Evolutionary conservation across 495 filamentous ascomycete genomes (phyloP).

Genomic region (Neohortaea acidophila): DNA sequence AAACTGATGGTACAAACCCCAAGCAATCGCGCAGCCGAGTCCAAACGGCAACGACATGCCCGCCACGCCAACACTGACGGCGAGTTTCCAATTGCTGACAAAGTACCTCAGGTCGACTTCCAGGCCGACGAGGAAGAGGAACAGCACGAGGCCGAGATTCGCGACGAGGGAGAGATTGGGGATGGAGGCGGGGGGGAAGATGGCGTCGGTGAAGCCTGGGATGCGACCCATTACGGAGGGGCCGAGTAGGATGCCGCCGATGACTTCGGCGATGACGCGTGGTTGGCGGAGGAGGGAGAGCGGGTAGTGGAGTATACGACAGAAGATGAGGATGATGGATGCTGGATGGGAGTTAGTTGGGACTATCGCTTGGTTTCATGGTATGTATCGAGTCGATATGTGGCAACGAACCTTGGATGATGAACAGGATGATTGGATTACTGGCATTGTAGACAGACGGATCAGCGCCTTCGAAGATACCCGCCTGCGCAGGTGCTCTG

Average conservation of each 20-base stretch:
- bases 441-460: constrained; percentile 54
- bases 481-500: constrained; percentile 41
- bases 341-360: constrained; percentile 33
- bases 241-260: constrained; percentile 81
- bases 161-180: constrained; percentile 66
- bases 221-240: constrained; percentile 76
- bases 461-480: constrained; percentile 60
- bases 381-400: too few species aligned
- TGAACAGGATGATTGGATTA: constrained; percentile 86
- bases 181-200: constrained; percentile 63
- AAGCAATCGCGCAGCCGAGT: constrained; percentile 61
- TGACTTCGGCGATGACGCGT: constrained; percentile 88
- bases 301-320: constrained; percentile 67
- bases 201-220: constrained; percentile 59
- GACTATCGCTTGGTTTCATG: constrained; percentile 7
- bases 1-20: constrained; percentile 73
- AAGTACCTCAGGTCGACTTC: constrained; percentile 86
- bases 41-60: constrained; percentile 76
- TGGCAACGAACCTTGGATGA: constrained; percentile 57
- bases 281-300: constrained; percentile 79
- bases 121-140: constrained; percentile 81
- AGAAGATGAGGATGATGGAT: constrained; percentile 78
- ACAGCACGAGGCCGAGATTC: constrained; percentile 79
- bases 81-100: constrained; percentile 71
- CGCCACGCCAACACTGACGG: constrained; percentile 62